Percentiles rank a stretch among this genome's conserved stretches.
Conservation (phyloP, 2,329 filamentous ascomycete species). For the Talaromyces verruculosus region DNA sequence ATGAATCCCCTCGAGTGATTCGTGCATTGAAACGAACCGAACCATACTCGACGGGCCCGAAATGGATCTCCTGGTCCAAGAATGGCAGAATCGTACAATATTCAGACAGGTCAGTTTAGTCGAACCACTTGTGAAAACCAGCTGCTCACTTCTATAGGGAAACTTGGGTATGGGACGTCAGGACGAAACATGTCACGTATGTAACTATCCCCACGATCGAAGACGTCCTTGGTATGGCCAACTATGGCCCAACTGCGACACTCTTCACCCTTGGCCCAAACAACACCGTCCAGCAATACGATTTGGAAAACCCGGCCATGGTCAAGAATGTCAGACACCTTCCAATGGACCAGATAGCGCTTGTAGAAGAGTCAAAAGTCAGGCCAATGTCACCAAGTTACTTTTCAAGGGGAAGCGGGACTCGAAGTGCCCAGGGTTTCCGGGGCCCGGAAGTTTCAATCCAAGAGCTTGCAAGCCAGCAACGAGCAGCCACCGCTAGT, state of each 20-base stretch:
- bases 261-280: constrained; percentile 88
- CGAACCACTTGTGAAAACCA: not conserved
- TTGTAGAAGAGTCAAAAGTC: constrained; percentile 64
- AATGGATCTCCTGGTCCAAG: constrained; percentile 98
- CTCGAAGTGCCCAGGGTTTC: constrained; percentile 28
- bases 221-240: constrained; percentile 75
- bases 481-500: constrained; percentile 65
- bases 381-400: constrained; percentile 29
- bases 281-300: constrained; percentile 91
- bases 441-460: constrained; percentile 59
- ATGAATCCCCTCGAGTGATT: constrained; percentile 81
- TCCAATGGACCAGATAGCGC: constrained; percentile 73
- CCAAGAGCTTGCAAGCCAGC: constrained; percentile 59
- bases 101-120: constrained; percentile 73
- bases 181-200: constrained; percentile 94
- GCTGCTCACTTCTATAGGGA: constrained; percentile 55
- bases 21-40: constrained; percentile 80
- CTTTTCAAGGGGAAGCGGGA: constrained; percentile 26
- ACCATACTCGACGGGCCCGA: constrained; percentile 66
- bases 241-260: constrained; percentile 85
- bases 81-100: constrained; percentile 94
- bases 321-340: constrained; percentile 86
- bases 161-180: constrained; percentile 93
- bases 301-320: constrained; percentile 80
- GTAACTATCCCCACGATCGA: constrained; percentile 84